A percentile compares a stretch with the other conserved stretches of the same genome.
Conservation (phyloP, 73 alveolate species). For the Paramecium sonneborni region DNA sequence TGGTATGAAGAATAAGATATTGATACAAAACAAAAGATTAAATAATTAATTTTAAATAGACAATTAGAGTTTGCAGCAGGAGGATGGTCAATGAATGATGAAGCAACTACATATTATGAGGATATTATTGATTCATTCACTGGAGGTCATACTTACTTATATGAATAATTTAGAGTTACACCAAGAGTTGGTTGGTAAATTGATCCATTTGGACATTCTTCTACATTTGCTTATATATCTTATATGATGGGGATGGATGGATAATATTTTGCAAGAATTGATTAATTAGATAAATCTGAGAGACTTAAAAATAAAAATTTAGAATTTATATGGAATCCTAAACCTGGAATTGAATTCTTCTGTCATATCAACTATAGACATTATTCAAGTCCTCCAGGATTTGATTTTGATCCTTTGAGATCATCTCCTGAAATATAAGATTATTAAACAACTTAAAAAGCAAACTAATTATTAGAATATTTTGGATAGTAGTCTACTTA, state of each 20-base stretch:
- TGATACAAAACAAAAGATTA: constrained; percentile 74
- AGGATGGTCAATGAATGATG: constrained; percentile 94
- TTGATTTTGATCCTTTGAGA: constrained; percentile 65
- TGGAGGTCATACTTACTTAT: constrained; percentile 88
- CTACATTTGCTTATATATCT: constrained; percentile 86
- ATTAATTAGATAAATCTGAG: constrained; percentile 79
- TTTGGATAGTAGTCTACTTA: constrained; percentile 49
- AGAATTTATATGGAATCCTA: constrained; percentile 89
- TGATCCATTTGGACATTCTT: constrained; percentile 97
- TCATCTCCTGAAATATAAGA: constrained; percentile 34
- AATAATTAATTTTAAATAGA: constrained; percentile 79
- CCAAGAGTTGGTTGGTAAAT: constrained; percentile 95
- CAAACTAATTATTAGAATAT: constrained; percentile 62
- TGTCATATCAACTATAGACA: constrained; percentile 76
- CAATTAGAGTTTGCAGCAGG: constrained; percentile 86
- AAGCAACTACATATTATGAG: constrained; percentile 86
- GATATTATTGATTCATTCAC: constrained; percentile 85
- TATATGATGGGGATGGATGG: constrained; percentile 93
- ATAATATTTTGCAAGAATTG: constrained; percentile 88
- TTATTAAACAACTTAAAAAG: constrained; percentile 61
- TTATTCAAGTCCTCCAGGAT: constrained; percentile 83
- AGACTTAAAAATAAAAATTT: constrained; percentile 80
- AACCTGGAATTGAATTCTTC: constrained; percentile 72
- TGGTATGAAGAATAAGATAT: constrained; percentile 88
- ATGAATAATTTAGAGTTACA: constrained; percentile 82